Base-by-base conservation (phyloP, 2,329 filamentous ascomycete species). In the Zymoseptoria brevis region DNA sequence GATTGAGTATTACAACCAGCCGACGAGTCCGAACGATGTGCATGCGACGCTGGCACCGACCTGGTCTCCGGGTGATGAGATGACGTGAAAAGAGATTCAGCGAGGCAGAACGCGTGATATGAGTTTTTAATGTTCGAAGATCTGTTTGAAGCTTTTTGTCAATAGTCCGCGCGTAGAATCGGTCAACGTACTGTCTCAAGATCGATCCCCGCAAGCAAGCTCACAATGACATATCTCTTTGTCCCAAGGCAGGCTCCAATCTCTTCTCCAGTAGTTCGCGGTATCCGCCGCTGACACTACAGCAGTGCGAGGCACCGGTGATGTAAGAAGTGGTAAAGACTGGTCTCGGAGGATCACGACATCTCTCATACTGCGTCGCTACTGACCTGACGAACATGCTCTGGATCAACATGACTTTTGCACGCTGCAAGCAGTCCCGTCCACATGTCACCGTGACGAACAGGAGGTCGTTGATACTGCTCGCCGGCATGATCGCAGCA, bases 401-500 rank as follows among this genome's bases (percentile, higher is more conserved):
- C 26, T 8, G 24, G 22, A 29, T 29, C 26, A 29, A 29, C 26
- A 60, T 62, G 11, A 69, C 62, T 6, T 58, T 60, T 58, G 77
- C 79, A 52, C 62, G 63, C 0, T 58, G n/a, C 1, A 70, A 69
- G 54, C 79, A 80, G 4, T 56, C 21, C 11, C 75, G 71, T 9
- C 77, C 76, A 60, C 13, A 13, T 45, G 35, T 45, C 35, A 45
- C 35, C 16, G 35, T 45, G 35, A 45, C 13, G 16, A 45, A 16
- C 35, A 41, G 35, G 16, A 41, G 35, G 16, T 16, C 35, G 1
- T 41, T 78, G 80, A 4, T 56, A 53, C 26, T 68, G 71, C 0
- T 72, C 69, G 61, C 78, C 80, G n/a, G 64, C 41, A 66, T 81
- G 78, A 2, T 70, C 62, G 56, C 79, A 81, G 5, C 71, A 70